Base-by-base conservation (phyloP, 2,329 filamentous ascomycete genomes). In the Alternaria hordeiaustralica region DNA sequence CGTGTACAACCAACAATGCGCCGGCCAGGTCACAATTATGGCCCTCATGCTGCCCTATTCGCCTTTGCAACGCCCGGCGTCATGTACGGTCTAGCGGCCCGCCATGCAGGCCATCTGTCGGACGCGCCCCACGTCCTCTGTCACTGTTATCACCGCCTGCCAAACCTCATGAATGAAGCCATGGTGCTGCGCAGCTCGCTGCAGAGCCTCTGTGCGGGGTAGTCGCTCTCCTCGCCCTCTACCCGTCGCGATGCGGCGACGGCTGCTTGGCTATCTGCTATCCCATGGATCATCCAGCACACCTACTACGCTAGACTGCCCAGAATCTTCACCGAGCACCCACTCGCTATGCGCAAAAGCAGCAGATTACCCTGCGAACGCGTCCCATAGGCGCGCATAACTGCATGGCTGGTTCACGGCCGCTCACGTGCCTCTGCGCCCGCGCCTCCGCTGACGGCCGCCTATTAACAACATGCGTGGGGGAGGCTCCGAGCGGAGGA, bases 381-480 rank as follows among this genome's bases (percentile, higher is more conserved):
- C 58, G 63, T 62, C 65, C 62, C 58, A 71, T 73, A 64, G 66
- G 64, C 45, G 20, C 46, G 50, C 21, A 25, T 7, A 33, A 20
- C 59, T 21, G 55, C 43, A 36, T 53, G 49, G 49, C 49, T 36
- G 28, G 15, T 30, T 53, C 13, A 25, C n/a, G 25, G 18, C 46
- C 43, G 45, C 44, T 66, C 61, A 60, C 63, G 63, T 63, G 61
- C 53, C 21, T 18, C 33, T 30, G 54, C 55, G 57, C 55, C 59
- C 33, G 45, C 58, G 59, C 60, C 56, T 36, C 47, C 30, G 60
- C 55, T 63, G 60, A 63, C 60, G 11, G 41, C 41, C 45, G 50
- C 53, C 49, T 61, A 56, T 64, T 60, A 49, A 55, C 55, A 63
- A 63, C 21, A 50, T 58, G 55, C 60, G 60, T 62, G 60, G 60